Evolutionary conservation across 1,284 basidiomycete genomes (phyloP).

Genomic region (Meira nashicola): DNA sequence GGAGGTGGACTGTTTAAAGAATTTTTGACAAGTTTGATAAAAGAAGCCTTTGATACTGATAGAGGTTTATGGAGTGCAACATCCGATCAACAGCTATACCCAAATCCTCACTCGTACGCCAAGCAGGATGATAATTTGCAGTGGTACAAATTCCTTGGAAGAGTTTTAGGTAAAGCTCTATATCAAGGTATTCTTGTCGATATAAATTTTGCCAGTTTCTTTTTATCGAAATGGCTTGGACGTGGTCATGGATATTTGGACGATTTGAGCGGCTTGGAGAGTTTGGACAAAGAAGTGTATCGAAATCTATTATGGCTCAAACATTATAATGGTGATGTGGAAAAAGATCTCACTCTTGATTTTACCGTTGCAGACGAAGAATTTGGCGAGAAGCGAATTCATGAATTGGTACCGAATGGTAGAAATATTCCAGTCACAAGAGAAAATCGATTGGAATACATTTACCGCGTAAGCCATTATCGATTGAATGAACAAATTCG

Average conservation of each 20-base stretch:
- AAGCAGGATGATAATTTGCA: slow-evolving; percentile 48
- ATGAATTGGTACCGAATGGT: slow-evolving; percentile 79
- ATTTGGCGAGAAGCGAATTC: slow-evolving; percentile 72
- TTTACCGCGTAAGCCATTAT: slow-evolving; percentile 83
- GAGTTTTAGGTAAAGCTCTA: slow-evolving; percentile 88
- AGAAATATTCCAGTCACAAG: slow-evolving; percentile 79
- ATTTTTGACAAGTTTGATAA: slow-evolving; percentile 72
- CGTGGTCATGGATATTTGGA: slow-evolving; percentile 43
- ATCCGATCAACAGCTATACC: slow-evolving; percentile 85
- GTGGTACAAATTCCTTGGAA: slow-evolving; percentile 93
- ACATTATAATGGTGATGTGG: slow-evolving; percentile 79
- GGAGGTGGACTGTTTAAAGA: slow-evolving; percentile 98
- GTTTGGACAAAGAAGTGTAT: slow-evolving; percentile 69
- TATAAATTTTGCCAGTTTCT: slow-evolving; percentile 91
- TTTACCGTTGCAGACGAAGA: slow-evolving; percentile 90
- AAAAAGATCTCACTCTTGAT: slow-evolving; percentile 79
- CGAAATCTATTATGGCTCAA: slow-evolving; percentile 87
- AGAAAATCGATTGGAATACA: slow-evolving; percentile 81
- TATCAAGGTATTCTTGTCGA: slow-evolving; percentile 97
- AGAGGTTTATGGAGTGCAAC: slow-evolving; percentile 89
- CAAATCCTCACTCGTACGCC: slow-evolving; percentile 66
- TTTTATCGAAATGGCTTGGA: slow-evolving; percentile 67
- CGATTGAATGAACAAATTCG: slow-evolving; percentile 79
- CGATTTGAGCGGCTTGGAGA: slow-evolving; percentile 43
- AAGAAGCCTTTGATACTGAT: slow-evolving; percentile 90